Evolutionary conservation across 2,329 filamentous ascomycete species (phyloP), one percentile per base, ranked within the genome.

Genomic region (Pseudogymnoascus sp.): DNA sequence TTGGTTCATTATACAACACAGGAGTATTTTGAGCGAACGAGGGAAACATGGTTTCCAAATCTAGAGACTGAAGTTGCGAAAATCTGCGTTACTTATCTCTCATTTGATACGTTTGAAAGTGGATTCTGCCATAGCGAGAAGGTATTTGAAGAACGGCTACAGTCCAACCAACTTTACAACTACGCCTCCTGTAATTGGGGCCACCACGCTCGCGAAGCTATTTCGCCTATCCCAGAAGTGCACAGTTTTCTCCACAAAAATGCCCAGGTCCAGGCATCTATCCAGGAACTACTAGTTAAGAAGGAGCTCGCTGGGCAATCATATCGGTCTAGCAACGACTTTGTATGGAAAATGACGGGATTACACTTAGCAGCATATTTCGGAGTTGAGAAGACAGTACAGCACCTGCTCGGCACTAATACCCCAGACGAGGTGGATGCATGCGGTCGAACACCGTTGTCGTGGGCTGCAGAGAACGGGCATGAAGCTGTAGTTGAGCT

Each of bases 11-110:
- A 65, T 60, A 69, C 38, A 47, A 65, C 76, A 1, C 74, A 78
- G 38, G 72, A 79, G 34, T 80, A 77, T 63, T 73, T 80, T 43
- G 69, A 74, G 41, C 60, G 60, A 32, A 63, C 35, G 12, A 32
- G 12, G 34, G 47, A 61, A n/a, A 22, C 34, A 18, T 57, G 34
- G 58, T 65, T 65, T 47, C 64, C 62, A 7, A 28, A 57, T 35
- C 62, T 61, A 8, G 30, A 65, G n/a, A 38, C 14, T 32, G 58
- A 65, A 22, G 61, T 65, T 16, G 38, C 59, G 35, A 39, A 14
- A 14, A 47, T 28, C 9, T 71, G 70, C 58, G 38, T 65, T 6
- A 66, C 66, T 0, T 71, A 70, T 54, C 64, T 72, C 7, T 67
- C 66, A 6, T 74, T 74, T 28, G 61, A 68, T 32, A 34, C 7